Conservation (phyloP, 495 filamentous ascomycete species). For the Neurospora africana region DNA sequence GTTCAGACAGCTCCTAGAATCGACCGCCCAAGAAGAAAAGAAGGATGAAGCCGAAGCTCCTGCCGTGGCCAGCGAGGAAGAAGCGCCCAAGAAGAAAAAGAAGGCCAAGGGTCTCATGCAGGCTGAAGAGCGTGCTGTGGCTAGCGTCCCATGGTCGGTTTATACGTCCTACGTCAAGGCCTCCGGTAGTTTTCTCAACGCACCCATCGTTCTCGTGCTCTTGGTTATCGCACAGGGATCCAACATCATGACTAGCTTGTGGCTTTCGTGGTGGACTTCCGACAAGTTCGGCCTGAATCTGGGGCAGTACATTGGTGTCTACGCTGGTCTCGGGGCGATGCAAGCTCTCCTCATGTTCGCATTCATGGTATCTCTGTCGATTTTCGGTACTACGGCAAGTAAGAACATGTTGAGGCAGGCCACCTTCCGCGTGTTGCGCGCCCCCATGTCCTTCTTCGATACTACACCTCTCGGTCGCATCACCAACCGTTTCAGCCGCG, state of each 20-base stretch:
- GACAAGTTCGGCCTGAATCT: constrained; percentile 55
- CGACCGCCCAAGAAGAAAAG: constrained; percentile 64
- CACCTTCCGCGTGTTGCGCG: constrained; percentile 68
- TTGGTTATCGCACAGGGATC: constrained; percentile 63
- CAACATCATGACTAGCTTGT: constrained; percentile 80
- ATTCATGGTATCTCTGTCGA: constrained; percentile 51
- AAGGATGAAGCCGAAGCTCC: constrained; percentile 34
- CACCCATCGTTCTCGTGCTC: constrained; percentile 50
- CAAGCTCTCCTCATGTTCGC: constrained; percentile 74
- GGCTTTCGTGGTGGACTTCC: constrained; percentile 88
- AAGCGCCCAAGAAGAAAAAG: constrained; percentile 51
- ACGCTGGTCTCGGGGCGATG: constrained; percentile 60
- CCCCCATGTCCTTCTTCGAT: constrained; percentile 96
- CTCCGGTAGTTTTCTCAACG: constrained; percentile 65
- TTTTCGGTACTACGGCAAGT: constrained; percentile 69
- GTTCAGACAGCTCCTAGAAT: constrained; percentile 75
- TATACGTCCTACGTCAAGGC: constrained; percentile 73
- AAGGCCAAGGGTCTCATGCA: constrained; percentile 68
- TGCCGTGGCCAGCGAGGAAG: constrained; percentile 34
- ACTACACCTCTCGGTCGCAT: constrained; percentile 94
- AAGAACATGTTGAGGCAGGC: constrained; percentile 78
- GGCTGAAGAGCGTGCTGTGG: constrained; percentile 71
- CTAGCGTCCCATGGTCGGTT: constrained; percentile 74
- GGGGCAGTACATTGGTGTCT: constrained; percentile 76
- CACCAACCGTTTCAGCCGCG: constrained; percentile 92